phyloP scores from a whole-genome alignment of 768 basidiomycete genomes.

The Hypholoma sublateritium region DNA sequence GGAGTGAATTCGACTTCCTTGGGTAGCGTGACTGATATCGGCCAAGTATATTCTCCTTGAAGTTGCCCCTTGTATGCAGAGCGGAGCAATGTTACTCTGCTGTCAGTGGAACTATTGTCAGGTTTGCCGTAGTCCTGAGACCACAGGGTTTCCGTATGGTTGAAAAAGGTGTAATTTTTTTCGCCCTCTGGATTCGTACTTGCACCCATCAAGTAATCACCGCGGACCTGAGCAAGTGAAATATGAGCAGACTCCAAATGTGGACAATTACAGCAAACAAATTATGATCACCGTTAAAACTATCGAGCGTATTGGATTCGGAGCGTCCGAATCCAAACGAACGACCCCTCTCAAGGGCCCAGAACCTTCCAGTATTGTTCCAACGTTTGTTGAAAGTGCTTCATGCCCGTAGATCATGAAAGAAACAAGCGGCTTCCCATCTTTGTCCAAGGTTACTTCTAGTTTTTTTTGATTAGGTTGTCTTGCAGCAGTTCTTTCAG shows the following conservation, averaged over 20 bases:
- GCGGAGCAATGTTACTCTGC: conserved; percentile 1
- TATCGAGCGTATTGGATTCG: too few relatives aligned
- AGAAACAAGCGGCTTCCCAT: too few relatives aligned
- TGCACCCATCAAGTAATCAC: neutral
- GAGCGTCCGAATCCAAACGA: too few relatives aligned
- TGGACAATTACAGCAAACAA: neutral
- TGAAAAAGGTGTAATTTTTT: neutral
- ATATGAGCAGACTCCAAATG: neutral
- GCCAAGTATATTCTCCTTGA: conserved; percentile 35
- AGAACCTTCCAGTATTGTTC: neutral
- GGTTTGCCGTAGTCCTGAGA: conserved; percentile 31
- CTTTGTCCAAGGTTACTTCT: too few relatives aligned
- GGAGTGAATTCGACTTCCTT: conserved; percentile 17
- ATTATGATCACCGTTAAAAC: neutral
- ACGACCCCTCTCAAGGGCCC: too few relatives aligned
- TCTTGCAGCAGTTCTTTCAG: too few relatives aligned
- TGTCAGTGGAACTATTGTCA: neutral
- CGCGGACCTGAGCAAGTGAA: neutral
- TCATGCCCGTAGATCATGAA: too few relatives aligned
- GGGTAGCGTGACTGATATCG: conserved; percentile 40
- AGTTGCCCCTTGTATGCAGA: conserved; percentile 26
- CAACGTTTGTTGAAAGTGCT: neutral
- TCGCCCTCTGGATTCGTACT: neutral
- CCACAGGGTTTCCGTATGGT: conserved; percentile 29
- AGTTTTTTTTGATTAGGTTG: too few relatives aligned